Conservation (phyloP, 148 eudicot species). For the Spergularia marina region DNA sequence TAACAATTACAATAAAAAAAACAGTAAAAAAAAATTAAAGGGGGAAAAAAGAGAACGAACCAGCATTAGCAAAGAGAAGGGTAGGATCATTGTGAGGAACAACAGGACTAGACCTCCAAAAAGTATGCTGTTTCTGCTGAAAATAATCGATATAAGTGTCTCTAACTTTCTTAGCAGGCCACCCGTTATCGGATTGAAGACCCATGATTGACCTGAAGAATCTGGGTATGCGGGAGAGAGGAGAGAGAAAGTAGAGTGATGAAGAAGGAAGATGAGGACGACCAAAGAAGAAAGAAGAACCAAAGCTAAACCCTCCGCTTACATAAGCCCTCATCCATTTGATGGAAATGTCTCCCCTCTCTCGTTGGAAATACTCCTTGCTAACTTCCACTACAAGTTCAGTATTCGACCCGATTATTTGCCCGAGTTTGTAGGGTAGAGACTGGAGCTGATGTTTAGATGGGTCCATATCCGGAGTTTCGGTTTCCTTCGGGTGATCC, state of each 20-base stretch:
- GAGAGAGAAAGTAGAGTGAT: background rate
- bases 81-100: conserved; percentile 93
- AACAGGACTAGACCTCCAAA: conserved; percentile 92
- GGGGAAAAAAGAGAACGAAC: conserved; percentile 28
- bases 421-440: too few relatives aligned
- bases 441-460: too few relatives aligned
- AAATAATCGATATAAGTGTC: conserved; percentile 61
- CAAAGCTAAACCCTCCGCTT: conserved; percentile 26
- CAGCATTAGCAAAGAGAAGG: conserved; percentile 95
- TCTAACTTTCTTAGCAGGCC: conserved; percentile 75
- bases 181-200: conserved; percentile 35
- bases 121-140: conserved; percentile 47
- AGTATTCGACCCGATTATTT: too few relatives aligned
- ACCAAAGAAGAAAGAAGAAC: background rate
- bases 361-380: too few relatives aligned
- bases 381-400: too few relatives aligned
- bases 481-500: too few relatives aligned
- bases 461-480: too few relatives aligned
- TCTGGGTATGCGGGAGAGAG: background rate
- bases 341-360: background rate
- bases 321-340: conserved; percentile 38
- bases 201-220: conserved; percentile 33
- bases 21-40: background rate
- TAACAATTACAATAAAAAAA: background rate
- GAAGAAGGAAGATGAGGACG: background rate